Evolutionary conservation across 768 basidiomycete genomes (phyloP), one percentile per base, ranked within the genome.

Genomic region (Lactarius akahatsu): DNA sequence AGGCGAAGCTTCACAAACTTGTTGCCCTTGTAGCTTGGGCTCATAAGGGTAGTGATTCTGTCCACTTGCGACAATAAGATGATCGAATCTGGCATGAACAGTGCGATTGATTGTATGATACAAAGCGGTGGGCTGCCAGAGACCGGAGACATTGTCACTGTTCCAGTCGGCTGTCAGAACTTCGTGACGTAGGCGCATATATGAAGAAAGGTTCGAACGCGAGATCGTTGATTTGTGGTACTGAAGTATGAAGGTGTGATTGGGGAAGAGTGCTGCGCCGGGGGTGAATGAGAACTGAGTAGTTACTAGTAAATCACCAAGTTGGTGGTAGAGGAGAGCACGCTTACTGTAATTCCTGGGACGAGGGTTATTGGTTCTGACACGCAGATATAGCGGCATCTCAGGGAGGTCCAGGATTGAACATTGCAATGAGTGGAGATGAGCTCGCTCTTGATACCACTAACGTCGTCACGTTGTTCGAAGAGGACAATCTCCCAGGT

Each of bases 291-390:
- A 80, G 72, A 84, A 82, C 13, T 76, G 72, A 16, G 84, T 84
- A 1, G 85, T 82, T 84, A 86, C 68, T 70, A 54, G 28, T 55
- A 32, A 55, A 20, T 8, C 80, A 18, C 16, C 18, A 32, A 20
- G 85, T 18, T 16, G 23, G 1, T 23, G 66, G 38, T 23, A 32
- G 10, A 30, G 23, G 47, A 55, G 23, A 28, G 9, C 15, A 36
- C 6, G 36, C 43, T 57, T 18, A 23, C 26, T 2, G 26, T 28
- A 28, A 70, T 67, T 86, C 11, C 78, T 79, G 2, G 86, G 85
- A 4, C 82, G 77, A 18, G 85, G 84, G 0, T n/a, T n/a, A 72
- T 86, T 87, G 16, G 83, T 85, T 63, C 74, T 80, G n/a, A 88
- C 77, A 16, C 74, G 76, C 4, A 84, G 84, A 68, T 87, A 87